phyloP scores from a whole-genome alignment of 768 basidiomycete species.

The Royoungia palumana region DNA sequence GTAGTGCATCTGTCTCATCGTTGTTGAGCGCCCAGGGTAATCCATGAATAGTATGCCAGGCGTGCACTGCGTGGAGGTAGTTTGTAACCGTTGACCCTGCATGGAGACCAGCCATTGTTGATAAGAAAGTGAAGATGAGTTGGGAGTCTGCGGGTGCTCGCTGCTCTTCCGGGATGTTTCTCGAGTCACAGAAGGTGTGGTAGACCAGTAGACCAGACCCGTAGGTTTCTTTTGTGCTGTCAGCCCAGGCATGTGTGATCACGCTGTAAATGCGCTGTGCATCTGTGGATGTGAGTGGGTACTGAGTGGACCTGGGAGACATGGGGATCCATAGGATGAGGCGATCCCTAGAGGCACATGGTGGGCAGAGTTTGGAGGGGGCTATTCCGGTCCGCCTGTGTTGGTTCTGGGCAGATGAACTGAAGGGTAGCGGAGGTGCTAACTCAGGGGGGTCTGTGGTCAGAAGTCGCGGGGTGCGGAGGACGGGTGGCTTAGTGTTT shows the following conservation, averaged over 20 bases:
- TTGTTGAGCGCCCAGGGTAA: not conserved
- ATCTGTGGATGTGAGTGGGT: too few species aligned
- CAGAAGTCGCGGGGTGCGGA: too few species aligned
- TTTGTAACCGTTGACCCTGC: not conserved
- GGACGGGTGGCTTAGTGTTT: too few species aligned
- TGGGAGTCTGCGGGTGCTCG: not conserved
- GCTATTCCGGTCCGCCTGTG: too few species aligned
- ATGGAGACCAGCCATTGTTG: not conserved
- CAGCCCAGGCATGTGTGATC: not conserved
- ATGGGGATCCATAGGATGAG: too few species aligned
- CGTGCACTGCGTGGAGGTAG: not conserved
- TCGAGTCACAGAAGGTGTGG: not conserved
- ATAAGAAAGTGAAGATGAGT: not conserved
- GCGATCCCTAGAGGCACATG: too few species aligned
- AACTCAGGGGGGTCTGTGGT: too few species aligned
- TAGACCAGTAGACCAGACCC: not conserved
- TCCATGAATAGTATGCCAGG: not conserved
- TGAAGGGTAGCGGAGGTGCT: too few species aligned
- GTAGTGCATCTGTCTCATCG: not conserved
- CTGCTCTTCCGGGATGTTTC: not conserved
- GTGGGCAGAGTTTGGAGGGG: too few species aligned
- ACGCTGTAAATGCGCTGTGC: too few species aligned
- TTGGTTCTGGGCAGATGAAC: too few species aligned
- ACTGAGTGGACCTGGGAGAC: too few species aligned
- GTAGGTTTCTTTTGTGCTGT: not conserved